A percentile compares a stretch with the other conserved stretches of the same genome.
phyloP scores from a whole-genome alignment of 208 protist genomes.

The Trypanosoma boissoni region DNA sequence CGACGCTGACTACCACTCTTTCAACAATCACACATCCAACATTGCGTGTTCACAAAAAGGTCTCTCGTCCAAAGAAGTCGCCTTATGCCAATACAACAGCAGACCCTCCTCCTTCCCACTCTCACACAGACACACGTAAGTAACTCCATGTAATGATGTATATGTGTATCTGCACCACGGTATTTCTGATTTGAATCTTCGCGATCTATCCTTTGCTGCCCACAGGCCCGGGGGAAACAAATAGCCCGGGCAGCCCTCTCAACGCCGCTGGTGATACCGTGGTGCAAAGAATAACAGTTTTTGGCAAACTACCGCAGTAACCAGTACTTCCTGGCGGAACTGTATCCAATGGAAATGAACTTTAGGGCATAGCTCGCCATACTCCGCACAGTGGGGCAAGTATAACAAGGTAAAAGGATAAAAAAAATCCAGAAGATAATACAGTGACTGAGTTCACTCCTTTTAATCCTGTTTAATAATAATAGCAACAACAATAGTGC shows the following conservation, averaged over 20 bases:
- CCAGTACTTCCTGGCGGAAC: constrained; percentile 94
- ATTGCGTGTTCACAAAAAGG: constrained; percentile 89
- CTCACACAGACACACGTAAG: constrained; percentile 46
- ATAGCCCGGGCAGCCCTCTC: constrained; percentile 95
- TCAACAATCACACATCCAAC: constrained; percentile 90
- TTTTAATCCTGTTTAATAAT: background rate
- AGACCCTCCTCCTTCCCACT: constrained; percentile 63
- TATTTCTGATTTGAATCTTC: constrained; percentile 97
- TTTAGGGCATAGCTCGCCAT: constrained; percentile 89
- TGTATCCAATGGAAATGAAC: constrained; percentile 90
- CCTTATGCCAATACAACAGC: constrained; percentile 95
- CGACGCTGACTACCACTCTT: constrained; percentile 72
- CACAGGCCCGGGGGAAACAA: background rate
- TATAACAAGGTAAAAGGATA: constrained; percentile 9
- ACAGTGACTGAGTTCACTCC: too few relatives aligned
- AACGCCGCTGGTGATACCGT: constrained; percentile 97
- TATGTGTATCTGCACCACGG: constrained; percentile 59
- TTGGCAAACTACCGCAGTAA: constrained; percentile 95
- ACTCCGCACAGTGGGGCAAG: too few relatives aligned
- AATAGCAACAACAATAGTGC: constrained; percentile 1
- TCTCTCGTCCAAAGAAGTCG: constrained; percentile 90
- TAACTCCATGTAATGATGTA: constrained; percentile 31
- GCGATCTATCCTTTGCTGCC: constrained; percentile 68
- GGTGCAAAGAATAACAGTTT: constrained; percentile 94
- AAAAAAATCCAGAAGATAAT: constrained; percentile 15